phyloP scores from a whole-genome alignment of 2,329 filamentous ascomycete genomes.

The Tolypocladium nubicola region DNA sequence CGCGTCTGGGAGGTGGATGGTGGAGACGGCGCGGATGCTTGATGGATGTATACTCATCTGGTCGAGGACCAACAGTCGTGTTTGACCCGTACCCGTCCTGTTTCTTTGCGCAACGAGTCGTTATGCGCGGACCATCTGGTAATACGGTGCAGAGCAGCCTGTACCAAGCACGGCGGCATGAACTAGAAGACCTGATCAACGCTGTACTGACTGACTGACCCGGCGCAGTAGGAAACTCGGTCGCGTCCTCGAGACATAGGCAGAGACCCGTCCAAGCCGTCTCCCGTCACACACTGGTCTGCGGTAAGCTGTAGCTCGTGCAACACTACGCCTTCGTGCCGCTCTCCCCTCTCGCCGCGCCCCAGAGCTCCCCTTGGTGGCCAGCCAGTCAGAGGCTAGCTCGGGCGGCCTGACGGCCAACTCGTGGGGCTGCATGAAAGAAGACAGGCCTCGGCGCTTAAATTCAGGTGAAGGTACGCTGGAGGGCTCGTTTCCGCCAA shows the following conservation, averaged over 20 bases:
- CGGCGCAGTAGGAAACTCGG: not conserved
- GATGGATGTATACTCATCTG: not conserved
- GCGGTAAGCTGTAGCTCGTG: not conserved
- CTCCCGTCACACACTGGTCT: not conserved
- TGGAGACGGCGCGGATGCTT: not conserved
- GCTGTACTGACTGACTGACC: not conserved
- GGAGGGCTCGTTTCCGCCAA: constrained; percentile 27
- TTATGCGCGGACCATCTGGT: not conserved
- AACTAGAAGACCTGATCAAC: not conserved
- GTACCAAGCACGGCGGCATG: not conserved
- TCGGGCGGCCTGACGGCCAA: constrained; percentile 10
- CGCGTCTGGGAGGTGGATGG: not conserved
- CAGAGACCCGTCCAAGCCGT: not conserved
- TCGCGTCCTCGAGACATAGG: too few relatives aligned
- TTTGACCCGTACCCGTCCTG: not conserved
- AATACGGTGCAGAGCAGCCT: too few relatives aligned
- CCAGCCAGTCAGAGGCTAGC: constrained; percentile 7
- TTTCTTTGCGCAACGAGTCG: not conserved
- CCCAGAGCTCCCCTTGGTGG: not conserved
- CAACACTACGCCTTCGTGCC: not conserved
- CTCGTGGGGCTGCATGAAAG: constrained; percentile 35
- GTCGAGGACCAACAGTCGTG: not conserved
- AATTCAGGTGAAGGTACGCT: constrained; percentile 18
- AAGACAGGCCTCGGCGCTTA: constrained; percentile 49
- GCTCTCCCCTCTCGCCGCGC: not conserved